These are phyloP conservation scores for Solanum hybrid DNA, from an alignment of 305 asterid genomes.

Conservation along the genomic window DNA sequence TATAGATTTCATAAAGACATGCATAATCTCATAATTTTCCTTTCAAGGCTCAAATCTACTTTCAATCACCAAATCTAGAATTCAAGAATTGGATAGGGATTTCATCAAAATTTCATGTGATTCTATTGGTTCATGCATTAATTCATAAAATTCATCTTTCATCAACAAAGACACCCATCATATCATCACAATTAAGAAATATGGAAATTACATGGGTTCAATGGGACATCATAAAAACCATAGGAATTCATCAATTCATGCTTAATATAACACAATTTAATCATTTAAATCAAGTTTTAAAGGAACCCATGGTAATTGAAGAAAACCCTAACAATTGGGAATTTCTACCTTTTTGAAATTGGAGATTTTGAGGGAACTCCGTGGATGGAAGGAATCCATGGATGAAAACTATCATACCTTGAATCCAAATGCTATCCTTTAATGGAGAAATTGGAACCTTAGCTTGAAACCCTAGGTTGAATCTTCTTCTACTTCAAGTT, in stretches of 20 bases:
- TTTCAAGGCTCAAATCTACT: not conserved
- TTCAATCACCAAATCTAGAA: not conserved
- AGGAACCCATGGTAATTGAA: not conserved
- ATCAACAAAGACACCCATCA: not conserved
- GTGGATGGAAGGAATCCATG: not conserved
- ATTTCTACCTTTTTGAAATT: not conserved
- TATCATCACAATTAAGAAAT: not conserved
- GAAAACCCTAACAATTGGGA: not conserved
- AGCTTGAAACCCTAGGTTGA: not conserved
- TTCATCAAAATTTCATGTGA: not conserved
- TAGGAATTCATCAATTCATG: not conserved
- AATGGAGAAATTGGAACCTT: not conserved
- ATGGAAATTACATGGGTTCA: not conserved
- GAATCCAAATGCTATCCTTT: not conserved
- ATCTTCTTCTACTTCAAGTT: not conserved
- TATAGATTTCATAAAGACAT: not conserved
- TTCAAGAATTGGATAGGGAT: not conserved
- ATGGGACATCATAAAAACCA: not conserved
- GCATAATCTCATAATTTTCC: not conserved
- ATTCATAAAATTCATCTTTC: not conserved
- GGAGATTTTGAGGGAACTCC: not conserved
- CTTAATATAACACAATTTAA: not conserved
- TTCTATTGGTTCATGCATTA: not conserved
- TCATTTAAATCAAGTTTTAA: too few species aligned
- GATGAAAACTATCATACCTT: not conserved